Base-by-base conservation (phyloP, 805 yeast species). In the Candida gorgasii region DNA sequence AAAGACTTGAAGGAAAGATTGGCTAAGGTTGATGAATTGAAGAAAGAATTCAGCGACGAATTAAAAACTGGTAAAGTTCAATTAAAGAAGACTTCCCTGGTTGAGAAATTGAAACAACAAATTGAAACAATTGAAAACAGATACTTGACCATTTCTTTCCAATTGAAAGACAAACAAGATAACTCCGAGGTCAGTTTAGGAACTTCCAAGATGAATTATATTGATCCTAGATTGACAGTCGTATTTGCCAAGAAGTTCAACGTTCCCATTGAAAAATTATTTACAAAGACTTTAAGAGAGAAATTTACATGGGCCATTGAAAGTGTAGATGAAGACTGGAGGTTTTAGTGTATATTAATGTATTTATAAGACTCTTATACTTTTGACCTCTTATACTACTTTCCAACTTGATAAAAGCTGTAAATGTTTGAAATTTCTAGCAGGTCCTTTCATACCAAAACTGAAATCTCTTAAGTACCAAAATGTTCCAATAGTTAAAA, bases 261-360 rank as follows among this genome's bases (percentile, higher is more conserved):
- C 42, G 97, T 92, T 15, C 98, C 98, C 6, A 84, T 92, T 42
- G 97, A 92, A 63, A 90, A 87, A 63, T 72, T 92, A 31, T 89
- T 92, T 54, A 85, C 97, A 9, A 90, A 89, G 67, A 87, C 98
- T 0, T 69, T 92, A 42, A 72, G 97, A 47, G 97, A 90, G 32
- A 92, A 92, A 68, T 92, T 92, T 67, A 82, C 79, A 36, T 92
- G 98, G 98, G 98, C 98, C 22, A 84, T 92, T 40, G 95, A 90
- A 62, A 82, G 90, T 40, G 89, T 82, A 3, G 97, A 86, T 59
- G 89, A 79, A 51, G 67, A 87, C 54, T 90, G 98, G 98, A 75
- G 79, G 51, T 90, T 90, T 58, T 90, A 64, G 53, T 17, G 6
- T 12, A 22, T 34, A 34, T 5, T 34, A 22, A 20, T 34, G 28